Conservation (phyloP, 2,329 filamentous ascomycete species). For the Cladosporium sp. region DNA sequence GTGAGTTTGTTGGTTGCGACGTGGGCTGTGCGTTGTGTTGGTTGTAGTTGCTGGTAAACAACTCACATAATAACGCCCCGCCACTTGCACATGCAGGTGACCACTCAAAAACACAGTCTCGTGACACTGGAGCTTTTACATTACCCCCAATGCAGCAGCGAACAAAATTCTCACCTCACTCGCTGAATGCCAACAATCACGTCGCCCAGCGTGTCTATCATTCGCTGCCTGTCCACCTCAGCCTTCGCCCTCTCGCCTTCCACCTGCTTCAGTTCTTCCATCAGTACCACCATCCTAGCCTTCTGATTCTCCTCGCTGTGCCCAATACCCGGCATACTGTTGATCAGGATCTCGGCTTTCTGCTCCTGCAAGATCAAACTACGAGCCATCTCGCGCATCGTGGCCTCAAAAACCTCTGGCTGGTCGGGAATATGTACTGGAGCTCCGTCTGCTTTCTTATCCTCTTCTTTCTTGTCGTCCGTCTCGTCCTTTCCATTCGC, state of each 20-base stretch:
- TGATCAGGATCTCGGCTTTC: conserved; percentile 77
- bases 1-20: background rate
- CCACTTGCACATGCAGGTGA: background rate
- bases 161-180: conserved; percentile 33
- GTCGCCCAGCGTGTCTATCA: conserved; percentile 49
- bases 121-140: background rate
- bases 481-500: conserved; percentile 15
- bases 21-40: background rate
- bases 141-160: background rate
- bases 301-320: conserved; percentile 78
- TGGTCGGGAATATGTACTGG: conserved; percentile 57
- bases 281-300: conserved; percentile 52
- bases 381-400: conserved; percentile 70
- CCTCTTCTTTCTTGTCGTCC: conserved; percentile 13
- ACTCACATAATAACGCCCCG: background rate
- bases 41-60: background rate
- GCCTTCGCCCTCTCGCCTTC: conserved; percentile 44
- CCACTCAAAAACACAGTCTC: background rate
- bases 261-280: conserved; percentile 44
- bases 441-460: conserved; percentile 13
- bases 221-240: conserved; percentile 42
- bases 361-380: conserved; percentile 79
- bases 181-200: conserved; percentile 39
- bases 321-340: conserved; percentile 72
- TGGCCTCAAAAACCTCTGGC: conserved; percentile 64